A percentile compares a stretch with the other conserved stretches of the same genome.
Conservation (phyloP, 2,329 filamentous ascomycete genomes). For the Albifimbria verrucaria region DNA sequence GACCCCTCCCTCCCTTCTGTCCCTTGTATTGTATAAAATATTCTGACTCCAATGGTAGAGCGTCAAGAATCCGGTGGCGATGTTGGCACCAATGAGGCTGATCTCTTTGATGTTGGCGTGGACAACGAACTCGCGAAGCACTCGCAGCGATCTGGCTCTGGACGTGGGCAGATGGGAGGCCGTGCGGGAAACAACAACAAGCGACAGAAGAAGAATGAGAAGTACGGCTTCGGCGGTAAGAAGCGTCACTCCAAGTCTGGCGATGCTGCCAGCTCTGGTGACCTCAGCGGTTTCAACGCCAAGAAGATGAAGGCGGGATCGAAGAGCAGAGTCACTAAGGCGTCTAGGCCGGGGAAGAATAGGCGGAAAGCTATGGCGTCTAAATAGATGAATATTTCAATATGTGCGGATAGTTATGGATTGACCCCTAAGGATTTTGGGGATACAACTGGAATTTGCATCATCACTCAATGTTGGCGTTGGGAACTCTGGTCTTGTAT, state of each 20-base stretch:
- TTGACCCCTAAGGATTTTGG: neutral
- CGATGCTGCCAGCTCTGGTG: slow-evolving; percentile 77
- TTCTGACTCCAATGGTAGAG: slow-evolving; percentile 53
- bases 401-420: neutral
- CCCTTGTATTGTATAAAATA: slow-evolving; percentile 9
- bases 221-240: slow-evolving; percentile 95
- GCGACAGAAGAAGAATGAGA: slow-evolving; percentile 89
- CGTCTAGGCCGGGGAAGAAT: slow-evolving; percentile 47
- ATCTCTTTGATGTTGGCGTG: slow-evolving; percentile 88
- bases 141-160: slow-evolving; percentile 34
- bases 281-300: slow-evolving; percentile 74
- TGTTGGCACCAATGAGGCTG: slow-evolving; percentile 70
- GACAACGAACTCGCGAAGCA: slow-evolving; percentile 58
- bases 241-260: slow-evolving; percentile 89
- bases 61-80: slow-evolving; percentile 68
- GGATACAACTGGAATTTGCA: too few relatives aligned
- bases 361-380: slow-evolving; percentile 42
- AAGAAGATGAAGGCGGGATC: slow-evolving; percentile 74
- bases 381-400: slow-evolving; percentile 13
- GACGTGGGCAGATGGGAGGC: slow-evolving; percentile 26
- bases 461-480: too few relatives aligned
- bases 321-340: slow-evolving; percentile 33
- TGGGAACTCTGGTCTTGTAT: too few relatives aligned
- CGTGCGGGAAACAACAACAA: slow-evolving; percentile 54
- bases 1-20: slow-evolving; percentile 14